A percentile compares a stretch with the other conserved stretches of the same genome.
Conservation (phyloP, 495 filamentous ascomycete genomes). For the Talaromyces ruber region DNA sequence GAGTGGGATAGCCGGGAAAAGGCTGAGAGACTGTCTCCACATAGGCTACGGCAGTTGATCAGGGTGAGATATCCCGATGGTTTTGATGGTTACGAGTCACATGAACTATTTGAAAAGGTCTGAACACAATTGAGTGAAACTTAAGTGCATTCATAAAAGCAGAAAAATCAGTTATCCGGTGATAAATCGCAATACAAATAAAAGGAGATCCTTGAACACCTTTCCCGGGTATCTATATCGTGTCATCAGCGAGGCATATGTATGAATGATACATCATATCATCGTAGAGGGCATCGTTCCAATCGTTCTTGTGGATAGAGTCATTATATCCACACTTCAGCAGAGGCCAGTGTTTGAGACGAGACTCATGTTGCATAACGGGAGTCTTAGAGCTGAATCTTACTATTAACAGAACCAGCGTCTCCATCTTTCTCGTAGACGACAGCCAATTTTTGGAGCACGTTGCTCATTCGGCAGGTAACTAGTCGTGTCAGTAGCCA, state of each 20-base stretch:
- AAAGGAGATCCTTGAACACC: neutral
- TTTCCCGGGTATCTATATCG: neutral
- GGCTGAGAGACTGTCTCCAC: neutral
- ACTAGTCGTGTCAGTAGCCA: neutral
- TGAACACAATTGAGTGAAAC: too few relatives aligned
- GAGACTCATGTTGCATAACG: neutral
- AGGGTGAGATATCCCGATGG: neutral
- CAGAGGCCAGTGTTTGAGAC: neutral
- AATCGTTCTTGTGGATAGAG: neutral
- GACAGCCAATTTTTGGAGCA: slow-evolving; percentile 5
- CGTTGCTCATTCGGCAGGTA: slow-evolving; percentile 6
- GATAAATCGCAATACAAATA: neutral
- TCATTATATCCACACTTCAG: neutral
- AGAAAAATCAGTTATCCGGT: neutral
- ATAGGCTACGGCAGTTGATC: neutral
- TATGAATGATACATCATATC: neutral
- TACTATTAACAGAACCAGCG: neutral
- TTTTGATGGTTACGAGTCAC: neutral
- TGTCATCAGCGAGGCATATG: neutral
- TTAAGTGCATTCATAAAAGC: neutral
- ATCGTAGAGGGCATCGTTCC: neutral
- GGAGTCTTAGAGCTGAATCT: neutral
- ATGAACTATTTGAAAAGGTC: too few relatives aligned
- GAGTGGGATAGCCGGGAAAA: neutral
- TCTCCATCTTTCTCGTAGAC: slow-evolving; percentile 2